Percentiles rank a stretch among this genome's conserved stretches.
phyloP scores from a whole-genome alignment of 176 grass and related monocot species.

The Lolium perenne region DNA sequence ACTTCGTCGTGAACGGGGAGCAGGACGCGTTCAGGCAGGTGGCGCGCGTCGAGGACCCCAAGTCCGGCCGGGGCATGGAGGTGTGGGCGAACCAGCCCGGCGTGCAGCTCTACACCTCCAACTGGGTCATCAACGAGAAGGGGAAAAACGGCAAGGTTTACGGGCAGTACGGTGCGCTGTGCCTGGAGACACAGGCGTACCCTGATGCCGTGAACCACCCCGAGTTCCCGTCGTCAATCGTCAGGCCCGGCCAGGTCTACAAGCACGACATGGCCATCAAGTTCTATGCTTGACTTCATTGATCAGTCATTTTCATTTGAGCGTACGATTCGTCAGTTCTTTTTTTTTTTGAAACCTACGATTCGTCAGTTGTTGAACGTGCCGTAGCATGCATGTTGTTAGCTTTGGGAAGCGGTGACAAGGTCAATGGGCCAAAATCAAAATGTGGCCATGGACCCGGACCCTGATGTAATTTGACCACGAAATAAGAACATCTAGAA shows the following conservation, averaged over 20 bases:
- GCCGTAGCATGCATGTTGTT: background rate
- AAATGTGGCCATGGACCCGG: too few relatives aligned
- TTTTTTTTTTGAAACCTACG: background rate
- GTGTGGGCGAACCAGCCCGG: conserved; percentile 86
- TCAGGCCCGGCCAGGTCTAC: conserved; percentile 67
- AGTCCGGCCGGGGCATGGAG: conserved; percentile 50
- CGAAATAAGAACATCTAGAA: too few relatives aligned
- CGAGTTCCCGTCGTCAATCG: conserved; percentile 65
- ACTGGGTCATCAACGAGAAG: conserved; percentile 51
- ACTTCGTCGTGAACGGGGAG: conserved; percentile 60
- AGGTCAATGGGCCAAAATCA: too few relatives aligned
- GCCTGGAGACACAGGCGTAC: conserved; percentile 80
- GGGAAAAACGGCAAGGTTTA: conserved; percentile 67
- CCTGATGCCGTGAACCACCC: conserved; percentile 85
- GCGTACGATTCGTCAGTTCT: background rate
- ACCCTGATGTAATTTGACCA: too few relatives aligned
- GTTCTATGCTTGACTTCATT: conserved; percentile 49
- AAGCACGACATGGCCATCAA: background rate
- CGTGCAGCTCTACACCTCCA: conserved; percentile 84
- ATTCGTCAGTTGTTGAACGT: background rate
- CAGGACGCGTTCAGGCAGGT: conserved; percentile 47
- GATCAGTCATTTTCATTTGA: conserved; percentile 18
- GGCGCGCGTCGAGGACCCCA: conserved; percentile 8
- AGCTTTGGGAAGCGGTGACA: too few relatives aligned
- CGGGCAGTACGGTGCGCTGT: conserved; percentile 52